phyloP scores from a whole-genome alignment of 2,329 filamentous ascomycete species.

The Ramichloridium luteum region DNA sequence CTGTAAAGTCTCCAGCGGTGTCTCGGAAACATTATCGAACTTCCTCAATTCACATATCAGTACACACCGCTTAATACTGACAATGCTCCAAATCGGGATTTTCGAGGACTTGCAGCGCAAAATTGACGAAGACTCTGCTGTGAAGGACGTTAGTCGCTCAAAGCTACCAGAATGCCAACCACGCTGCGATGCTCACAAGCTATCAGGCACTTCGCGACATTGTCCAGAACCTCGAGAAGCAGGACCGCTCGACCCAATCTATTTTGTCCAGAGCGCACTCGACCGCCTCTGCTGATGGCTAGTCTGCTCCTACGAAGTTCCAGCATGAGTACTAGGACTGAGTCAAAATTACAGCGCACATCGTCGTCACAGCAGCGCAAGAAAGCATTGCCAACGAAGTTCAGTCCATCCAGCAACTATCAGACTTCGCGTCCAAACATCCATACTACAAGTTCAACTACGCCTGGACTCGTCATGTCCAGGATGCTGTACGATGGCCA shows the following conservation, averaged over 20 bases:
- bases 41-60: too few species aligned
- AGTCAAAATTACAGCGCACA: conserved; percentile 49
- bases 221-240: conserved; percentile 68
- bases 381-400: conserved; percentile 59
- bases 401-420: conserved; percentile 57
- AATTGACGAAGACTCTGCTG: conserved; percentile 73
- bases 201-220: conserved; percentile 61
- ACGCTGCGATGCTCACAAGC: conserved; percentile 10
- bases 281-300: conserved; percentile 55
- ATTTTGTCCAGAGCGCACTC: conserved; percentile 83
- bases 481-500: conserved; percentile 55
- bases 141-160: conserved; percentile 52
- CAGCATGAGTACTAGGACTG: too few species aligned
- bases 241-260: conserved; percentile 68
- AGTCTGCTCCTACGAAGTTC: too few species aligned
- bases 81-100: conserved; percentile 39
- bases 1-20: too few species aligned
- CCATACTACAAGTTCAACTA: conserved; percentile 98
- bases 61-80: too few species aligned
- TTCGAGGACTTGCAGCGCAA: conserved; percentile 79
- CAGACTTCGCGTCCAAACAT: conserved; percentile 63
- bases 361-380: conserved; percentile 58
- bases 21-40: too few species aligned
- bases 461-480: conserved; percentile 73
- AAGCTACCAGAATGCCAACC: neutral